phyloP scores from a whole-genome alignment of 1,284 basidiomycete species.

The Ustilago xerochloae region DNA sequence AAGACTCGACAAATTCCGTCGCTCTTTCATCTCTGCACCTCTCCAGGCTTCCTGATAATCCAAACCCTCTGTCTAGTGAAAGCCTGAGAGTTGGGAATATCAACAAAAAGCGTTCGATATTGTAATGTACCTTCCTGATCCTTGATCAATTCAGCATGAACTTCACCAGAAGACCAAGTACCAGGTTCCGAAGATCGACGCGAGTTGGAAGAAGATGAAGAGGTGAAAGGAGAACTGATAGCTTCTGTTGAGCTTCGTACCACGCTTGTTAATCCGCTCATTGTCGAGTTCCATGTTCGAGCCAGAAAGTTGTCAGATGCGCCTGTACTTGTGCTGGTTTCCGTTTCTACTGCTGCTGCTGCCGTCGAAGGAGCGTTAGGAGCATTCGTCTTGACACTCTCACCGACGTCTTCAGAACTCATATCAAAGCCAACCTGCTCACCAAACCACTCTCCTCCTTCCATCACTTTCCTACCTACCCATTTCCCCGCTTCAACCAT shows the following conservation, averaged over 20 bases:
- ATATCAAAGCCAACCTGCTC: conserved; percentile 41
- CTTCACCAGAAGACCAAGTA: conserved; percentile 60
- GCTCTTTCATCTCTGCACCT: conserved; percentile 44
- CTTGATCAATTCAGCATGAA: conserved; percentile 59
- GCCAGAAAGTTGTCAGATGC: conserved; percentile 18
- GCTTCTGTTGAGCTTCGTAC: conserved; percentile 38
- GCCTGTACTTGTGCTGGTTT: background rate
- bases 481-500: conserved; percentile 49
- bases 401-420: background rate
- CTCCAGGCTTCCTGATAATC: conserved; percentile 47
- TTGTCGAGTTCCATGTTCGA: conserved; percentile 32
- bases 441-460: conserved; percentile 47
- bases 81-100: conserved; percentile 55
- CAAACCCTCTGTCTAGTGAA: conserved; percentile 48
- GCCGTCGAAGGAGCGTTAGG: background rate
- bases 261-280: conserved; percentile 31
- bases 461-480: conserved; percentile 43
- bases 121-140: conserved; percentile 58
- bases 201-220: conserved; percentile 13
- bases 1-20: too few species aligned
- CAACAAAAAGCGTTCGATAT: conserved; percentile 56
- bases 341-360: background rate
- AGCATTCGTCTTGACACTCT: background rate
- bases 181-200: conserved; percentile 40
- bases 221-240: conserved; percentile 24